Percentiles rank a stretch among this genome's conserved stretches.
phyloP scores from a whole-genome alignment of 164 flowering plant genomes.

The Berberis vulgaris region DNA sequence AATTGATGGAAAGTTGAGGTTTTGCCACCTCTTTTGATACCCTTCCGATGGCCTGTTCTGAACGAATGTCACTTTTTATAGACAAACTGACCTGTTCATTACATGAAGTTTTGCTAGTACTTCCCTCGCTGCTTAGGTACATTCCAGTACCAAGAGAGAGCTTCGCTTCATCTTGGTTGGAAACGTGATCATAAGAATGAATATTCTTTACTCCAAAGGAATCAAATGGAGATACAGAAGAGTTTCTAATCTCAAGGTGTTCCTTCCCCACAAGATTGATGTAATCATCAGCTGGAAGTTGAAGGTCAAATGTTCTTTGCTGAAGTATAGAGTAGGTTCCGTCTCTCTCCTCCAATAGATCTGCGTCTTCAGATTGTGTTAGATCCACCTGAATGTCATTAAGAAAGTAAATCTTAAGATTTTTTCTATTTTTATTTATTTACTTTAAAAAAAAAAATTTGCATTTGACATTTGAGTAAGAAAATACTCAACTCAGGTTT shows the following conservation, averaged over 20 bases:
- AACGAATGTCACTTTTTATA: constrained; percentile 19
- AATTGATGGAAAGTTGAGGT: constrained; percentile 1
- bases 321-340: constrained; percentile 9
- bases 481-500: too few species aligned
- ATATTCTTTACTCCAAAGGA: neutral
- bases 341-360: constrained; percentile 1
- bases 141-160: constrained; percentile 24
- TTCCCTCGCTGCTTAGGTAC: constrained; percentile 3
- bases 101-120: neutral
- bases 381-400: constrained; percentile 19
- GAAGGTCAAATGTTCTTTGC: constrained; percentile 19
- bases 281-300: too few species aligned
- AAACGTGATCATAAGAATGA: constrained; percentile 2
- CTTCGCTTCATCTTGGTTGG: constrained; percentile 14
- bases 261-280: neutral
- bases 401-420: neutral
- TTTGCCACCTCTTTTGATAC: constrained; percentile 7
- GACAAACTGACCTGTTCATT: constrained; percentile 2
- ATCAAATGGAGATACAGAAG: neutral
- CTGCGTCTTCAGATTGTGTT: constrained; percentile 6
- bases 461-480: too few species aligned
- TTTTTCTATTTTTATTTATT: neutral
- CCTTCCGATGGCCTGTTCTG: constrained; percentile 24
- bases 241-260: too few species aligned
- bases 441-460: neutral